phyloP scores from a whole-genome alignment of 306 rosid genomes.

The Trifolium pratense region DNA sequence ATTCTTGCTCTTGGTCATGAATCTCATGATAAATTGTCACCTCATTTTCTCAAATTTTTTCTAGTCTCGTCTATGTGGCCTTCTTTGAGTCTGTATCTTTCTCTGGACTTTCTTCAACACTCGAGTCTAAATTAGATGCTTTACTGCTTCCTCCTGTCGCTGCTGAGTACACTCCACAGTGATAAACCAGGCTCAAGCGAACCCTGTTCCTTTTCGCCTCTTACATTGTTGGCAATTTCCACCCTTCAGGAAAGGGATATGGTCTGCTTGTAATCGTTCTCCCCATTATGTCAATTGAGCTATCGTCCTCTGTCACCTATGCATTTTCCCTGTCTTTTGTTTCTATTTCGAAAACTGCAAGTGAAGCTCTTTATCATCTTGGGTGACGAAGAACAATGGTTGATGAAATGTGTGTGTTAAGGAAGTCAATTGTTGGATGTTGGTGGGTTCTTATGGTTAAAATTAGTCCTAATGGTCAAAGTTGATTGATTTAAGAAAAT shows the following conservation, averaged over 20 bases:
- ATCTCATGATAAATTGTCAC: background rate
- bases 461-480: background rate
- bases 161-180: background rate
- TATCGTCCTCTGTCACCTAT: background rate
- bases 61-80: background rate
- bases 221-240: background rate
- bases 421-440: background rate
- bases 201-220: background rate
- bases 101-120: background rate
- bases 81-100: background rate
- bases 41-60: background rate
- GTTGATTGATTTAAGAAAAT: background rate
- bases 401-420: background rate
- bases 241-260: background rate
- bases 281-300: background rate
- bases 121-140: no score
- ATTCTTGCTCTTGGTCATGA: background rate
- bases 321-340: background rate
- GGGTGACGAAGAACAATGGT: background rate
- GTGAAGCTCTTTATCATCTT: background rate
- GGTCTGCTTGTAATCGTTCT: background rate
- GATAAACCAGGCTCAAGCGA: background rate
- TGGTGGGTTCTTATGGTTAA: background rate
- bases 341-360: background rate
- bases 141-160: background rate